phyloP scores from a whole-genome alignment of 495 filamentous ascomycete species.

The Podospora conica region DNA sequence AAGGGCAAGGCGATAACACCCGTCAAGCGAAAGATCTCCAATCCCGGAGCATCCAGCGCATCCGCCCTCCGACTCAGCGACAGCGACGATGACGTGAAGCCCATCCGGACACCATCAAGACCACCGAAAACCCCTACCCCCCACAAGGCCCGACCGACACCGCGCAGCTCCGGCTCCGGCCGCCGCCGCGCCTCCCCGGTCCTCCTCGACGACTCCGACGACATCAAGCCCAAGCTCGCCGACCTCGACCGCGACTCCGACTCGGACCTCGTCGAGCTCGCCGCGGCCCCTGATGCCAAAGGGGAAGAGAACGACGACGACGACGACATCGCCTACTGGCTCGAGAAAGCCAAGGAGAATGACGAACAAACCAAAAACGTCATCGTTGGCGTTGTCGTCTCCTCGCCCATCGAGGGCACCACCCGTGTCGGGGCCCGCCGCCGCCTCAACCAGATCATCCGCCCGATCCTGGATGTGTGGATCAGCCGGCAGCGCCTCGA shows the following conservation, averaged over 20 bases:
- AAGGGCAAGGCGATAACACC: constrained; percentile 24
- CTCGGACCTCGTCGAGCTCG: constrained; percentile 17
- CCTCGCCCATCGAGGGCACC: constrained; percentile 12
- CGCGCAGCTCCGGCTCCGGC: neutral
- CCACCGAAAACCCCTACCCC: neutral
- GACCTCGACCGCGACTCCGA: neutral
- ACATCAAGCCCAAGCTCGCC: neutral
- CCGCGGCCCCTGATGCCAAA: constrained; percentile 2
- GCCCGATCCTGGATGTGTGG: constrained; percentile 18
- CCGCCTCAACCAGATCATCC: constrained; percentile 16
- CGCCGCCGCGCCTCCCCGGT: neutral
- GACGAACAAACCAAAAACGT: neutral
- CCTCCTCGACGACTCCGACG: constrained; percentile 1
- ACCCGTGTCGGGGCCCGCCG: constrained; percentile 8
- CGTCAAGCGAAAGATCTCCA: neutral
- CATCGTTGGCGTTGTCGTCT: constrained; percentile 13
- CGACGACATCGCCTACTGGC: constrained; percentile 13
- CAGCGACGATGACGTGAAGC: neutral
- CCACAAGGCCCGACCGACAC: neutral
- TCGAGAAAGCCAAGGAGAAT: constrained; percentile 15
- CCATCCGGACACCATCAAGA: neutral
- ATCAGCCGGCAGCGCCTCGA: constrained; percentile 5
- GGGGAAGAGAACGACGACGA: neutral
- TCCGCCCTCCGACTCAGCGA: neutral
- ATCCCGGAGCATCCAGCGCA: neutral